Conservation (phyloP, 257 asterid species). For the Paulownia fortunei region DNA sequence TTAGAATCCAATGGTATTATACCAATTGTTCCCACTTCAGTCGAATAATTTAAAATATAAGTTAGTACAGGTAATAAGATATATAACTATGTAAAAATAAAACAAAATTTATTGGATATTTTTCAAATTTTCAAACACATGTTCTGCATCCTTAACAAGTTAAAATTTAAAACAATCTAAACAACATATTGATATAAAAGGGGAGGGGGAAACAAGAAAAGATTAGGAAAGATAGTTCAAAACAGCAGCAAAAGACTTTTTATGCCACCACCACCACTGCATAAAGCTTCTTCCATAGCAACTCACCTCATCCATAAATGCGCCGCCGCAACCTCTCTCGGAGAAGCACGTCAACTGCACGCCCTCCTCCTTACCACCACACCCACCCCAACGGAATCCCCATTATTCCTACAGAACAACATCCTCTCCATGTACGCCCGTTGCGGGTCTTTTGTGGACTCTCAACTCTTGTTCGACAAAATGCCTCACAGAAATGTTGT, state of each 20-base stretch:
- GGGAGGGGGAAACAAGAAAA: background rate
- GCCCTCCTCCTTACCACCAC: constrained; percentile 65
- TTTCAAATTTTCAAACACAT: too few species aligned
- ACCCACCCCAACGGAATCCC: constrained; percentile 31
- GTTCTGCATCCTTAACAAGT: too few species aligned
- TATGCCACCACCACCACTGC: constrained; percentile 56
- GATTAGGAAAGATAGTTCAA: background rate
- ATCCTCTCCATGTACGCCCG: constrained; percentile 77
- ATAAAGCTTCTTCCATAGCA: constrained; percentile 48
- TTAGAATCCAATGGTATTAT: too few species aligned
- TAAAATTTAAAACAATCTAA: background rate
- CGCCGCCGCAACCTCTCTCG: constrained; percentile 54
- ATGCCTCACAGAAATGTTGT: constrained; percentile 75
- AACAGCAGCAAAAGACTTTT: background rate
- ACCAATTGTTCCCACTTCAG: too few species aligned
- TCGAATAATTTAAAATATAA: too few species aligned
- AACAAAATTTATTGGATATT: too few species aligned
- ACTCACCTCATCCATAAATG: constrained; percentile 58
- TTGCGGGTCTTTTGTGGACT: constrained; percentile 57
- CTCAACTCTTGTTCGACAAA: constrained; percentile 74
- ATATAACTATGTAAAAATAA: too few species aligned
- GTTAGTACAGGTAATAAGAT: too few species aligned
- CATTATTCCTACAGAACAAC: constrained; percentile 65
- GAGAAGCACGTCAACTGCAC: constrained; percentile 74
- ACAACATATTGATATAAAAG: background rate